Conservation (phyloP, 2,329 filamentous ascomycete species). For the Pseudogymnoascus sp. region DNA sequence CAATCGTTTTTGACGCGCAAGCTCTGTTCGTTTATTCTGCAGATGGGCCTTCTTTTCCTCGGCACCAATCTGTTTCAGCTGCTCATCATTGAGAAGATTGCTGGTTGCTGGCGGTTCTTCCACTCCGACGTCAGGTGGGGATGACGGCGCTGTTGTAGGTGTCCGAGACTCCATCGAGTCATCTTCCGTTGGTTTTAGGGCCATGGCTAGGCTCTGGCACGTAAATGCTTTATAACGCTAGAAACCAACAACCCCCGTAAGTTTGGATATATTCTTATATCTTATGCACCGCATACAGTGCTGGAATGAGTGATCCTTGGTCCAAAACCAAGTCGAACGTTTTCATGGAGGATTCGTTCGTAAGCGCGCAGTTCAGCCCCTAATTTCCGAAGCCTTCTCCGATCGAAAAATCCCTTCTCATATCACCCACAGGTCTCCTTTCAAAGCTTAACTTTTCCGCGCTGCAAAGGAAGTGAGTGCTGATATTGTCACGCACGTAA, state of each 20-base stretch:
- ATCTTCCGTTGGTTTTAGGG: background rate
- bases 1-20: conserved; percentile 22
- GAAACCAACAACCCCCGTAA: background rate
- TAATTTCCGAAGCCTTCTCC: background rate
- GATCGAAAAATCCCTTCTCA: background rate
- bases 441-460: background rate
- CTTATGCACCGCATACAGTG: background rate
- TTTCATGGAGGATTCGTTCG: background rate
- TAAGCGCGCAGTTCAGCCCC: background rate
- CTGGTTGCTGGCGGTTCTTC: conserved; percentile 2
- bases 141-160: conserved; percentile 8
- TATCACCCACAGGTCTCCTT: background rate
- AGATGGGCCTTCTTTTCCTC: conserved; percentile 41
- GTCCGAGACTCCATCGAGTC: conserved; percentile 4
- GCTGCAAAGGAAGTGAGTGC: background rate
- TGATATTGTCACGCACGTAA: background rate
- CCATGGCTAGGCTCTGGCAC: background rate
- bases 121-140: background rate
- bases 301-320: background rate
- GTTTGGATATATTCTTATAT: background rate
- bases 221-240: background rate
- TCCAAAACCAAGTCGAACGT: background rate
- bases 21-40: conserved; percentile 41
- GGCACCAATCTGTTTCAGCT: conserved; percentile 18
- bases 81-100: conserved; percentile 19